Evolutionary conservation across 257 asterid species (phyloP).

Genomic region (Lavandula angustifolia): DNA sequence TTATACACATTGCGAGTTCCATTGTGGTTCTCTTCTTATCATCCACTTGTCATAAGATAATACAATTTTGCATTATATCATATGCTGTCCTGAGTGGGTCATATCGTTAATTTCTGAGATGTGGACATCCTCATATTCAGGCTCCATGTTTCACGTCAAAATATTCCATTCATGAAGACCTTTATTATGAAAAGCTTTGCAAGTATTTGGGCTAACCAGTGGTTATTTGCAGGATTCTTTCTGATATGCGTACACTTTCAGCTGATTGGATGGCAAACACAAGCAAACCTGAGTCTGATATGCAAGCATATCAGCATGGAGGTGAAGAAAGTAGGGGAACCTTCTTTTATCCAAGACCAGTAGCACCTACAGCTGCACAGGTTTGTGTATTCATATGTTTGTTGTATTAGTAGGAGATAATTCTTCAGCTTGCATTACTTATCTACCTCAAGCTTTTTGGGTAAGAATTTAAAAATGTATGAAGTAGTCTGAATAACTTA

Average conservation of each 20-base stretch:
- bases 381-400: conserved; percentile 46
- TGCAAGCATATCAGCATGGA: conserved; percentile 70
- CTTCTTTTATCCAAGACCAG: conserved; percentile 90
- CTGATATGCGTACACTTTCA: conserved; percentile 97
- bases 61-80: conserved; percentile 9
- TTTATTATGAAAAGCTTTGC: not conserved
- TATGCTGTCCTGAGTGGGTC: not conserved
- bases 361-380: conserved; percentile 99
- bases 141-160: conserved; percentile 6
- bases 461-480: conserved; percentile 1
- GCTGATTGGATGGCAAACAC: conserved; percentile 99
- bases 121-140: conserved; percentile 4
- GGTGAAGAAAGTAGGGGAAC: conserved; percentile 86
- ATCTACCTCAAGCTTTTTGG: conserved; percentile 10
- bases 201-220: conserved; percentile 29
- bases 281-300: conserved; percentile 76
- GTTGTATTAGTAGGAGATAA: conserved; percentile 25
- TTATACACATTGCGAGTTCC: conserved; percentile 13
- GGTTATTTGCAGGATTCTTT: conserved; percentile 78
- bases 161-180: conserved; percentile 6
- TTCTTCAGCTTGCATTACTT: conserved; percentile 11
- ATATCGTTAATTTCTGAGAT: conserved; percentile 2
- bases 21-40: not conserved
- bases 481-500: conserved; percentile 17
- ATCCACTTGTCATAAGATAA: not conserved